Base-by-base conservation (phyloP, 2,329 filamentous ascomycete species). In the Pseudodiploospora longispora region DNA sequence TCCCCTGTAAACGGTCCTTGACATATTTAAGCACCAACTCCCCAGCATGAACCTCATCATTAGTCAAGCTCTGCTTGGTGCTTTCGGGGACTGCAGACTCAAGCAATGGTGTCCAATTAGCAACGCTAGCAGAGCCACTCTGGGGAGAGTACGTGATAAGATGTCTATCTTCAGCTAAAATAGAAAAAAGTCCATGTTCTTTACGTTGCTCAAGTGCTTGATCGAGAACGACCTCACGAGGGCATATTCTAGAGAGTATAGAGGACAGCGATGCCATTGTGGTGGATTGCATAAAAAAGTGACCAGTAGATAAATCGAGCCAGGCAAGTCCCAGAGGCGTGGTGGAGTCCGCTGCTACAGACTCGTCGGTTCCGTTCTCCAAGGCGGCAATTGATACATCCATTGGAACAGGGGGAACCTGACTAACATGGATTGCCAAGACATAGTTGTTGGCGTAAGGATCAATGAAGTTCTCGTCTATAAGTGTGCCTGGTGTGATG, bases 401-500 rank as follows among this genome's bases (percentile, higher is more conserved):
- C 8, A 3, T n/a, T 36, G 10, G 6, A 33, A 32, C 31, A 37
- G 10, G 32, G 27, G 7, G n/a, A 31, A 36, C 44, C 38, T 47
- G 48, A 43, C 48, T 10, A 29, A 85, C 61, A 58, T 94, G 79
- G 39, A 97, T 76, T 33, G 87, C 83, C 60, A 97, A 77, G 31
- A 97, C 74, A 62, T 91, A 98, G 61, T 96, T 97, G 65, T 93
- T 96, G 56, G 87, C 82, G 59, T 86, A 91, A 1, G 89, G 87
- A 60, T 97, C 87, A 72, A 98, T 89, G 63, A 97, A 98, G 55
- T 89, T 90, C 66, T 98, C 93, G 63, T 98, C 93, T 52, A 98
- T 95, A 43, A 98, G 71, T 2, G 93, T 98, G 19, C 93, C 93
- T 1, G 93, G 89, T 1, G 93, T 97, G 58, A 98, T 81, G 53